Base-by-base conservation (phyloP, 2,329 filamentous ascomycete genomes). In the Rhynchosporium graminicola region DNA sequence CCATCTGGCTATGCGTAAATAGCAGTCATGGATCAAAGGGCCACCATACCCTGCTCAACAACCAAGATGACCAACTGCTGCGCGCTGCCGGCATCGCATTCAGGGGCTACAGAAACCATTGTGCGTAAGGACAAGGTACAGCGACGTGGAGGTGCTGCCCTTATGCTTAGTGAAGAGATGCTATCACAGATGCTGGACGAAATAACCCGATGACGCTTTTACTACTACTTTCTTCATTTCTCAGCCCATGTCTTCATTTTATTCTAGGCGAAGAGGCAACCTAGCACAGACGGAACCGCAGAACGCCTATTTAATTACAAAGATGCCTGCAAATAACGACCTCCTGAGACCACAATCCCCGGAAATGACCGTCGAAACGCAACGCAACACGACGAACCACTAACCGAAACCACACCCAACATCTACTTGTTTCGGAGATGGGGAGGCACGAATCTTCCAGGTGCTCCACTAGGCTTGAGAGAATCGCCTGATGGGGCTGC, bases 381-480 rank as follows among this genome's bases (percentile, higher is more conserved):
- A 42, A 51, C 20, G 33, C 57, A 59, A 50, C 45, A n/a, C 36
- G 26, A 10, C 46, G 36, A 12, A 58, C 48, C 56, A 29, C 8
- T 43, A 50, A n/a, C 51, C 33, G 36, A 28, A 29, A 10, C 36
- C 51, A 46, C 43, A 46, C 40, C 52, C 5, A 40, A 50, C 50
- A 31, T 48, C 15, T 59, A 42, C 66, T 72, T 76, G 51, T 80
- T 76, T 59, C 76, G 75, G 59, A 78, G 69, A 70, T 77, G 78
- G 59, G 73, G 74, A 59, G 85, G 85, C 71, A 87, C 82, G 76
- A 81, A 88, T 75, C 86, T 87, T 69, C 84, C 84, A 51, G 82
- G 71, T 33, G 76, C 78, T 47, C 84, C 82, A 47, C 81, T 80
- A 15, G 84, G 75, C 71, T 80, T 82, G 63, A 85, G 76, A 54